Conservation (phyloP, 1,284 basidiomycete genomes). For the Pholiota adiposa region DNA sequence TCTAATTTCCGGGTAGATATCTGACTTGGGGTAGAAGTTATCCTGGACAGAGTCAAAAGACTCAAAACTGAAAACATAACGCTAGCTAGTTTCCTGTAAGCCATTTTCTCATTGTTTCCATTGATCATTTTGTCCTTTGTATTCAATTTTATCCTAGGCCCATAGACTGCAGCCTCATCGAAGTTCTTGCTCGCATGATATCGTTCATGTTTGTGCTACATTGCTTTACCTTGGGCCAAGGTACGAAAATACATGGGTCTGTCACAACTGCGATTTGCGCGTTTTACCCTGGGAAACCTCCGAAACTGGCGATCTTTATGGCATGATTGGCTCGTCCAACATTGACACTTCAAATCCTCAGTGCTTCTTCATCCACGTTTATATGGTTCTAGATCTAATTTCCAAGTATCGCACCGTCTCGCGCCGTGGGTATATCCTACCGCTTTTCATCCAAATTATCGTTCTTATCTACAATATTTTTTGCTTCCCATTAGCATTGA, state of each 20-base stretch:
- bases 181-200: neutral
- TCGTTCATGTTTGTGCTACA: neutral
- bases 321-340: neutral
- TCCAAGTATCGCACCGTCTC: neutral
- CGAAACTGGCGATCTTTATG: constrained; percentile 1
- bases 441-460: neutral
- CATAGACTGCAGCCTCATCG: neutral
- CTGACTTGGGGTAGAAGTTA: neutral
- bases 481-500: neutral
- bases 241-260: neutral
- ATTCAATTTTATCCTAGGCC: no score
- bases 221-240: neutral
- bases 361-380: neutral
- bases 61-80: no score
- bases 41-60: no score
- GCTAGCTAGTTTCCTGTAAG: neutral
- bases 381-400: neutral
- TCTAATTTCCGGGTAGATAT: neutral
- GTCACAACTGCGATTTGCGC: neutral
- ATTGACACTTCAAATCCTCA: neutral
- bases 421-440: neutral
- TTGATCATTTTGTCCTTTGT: no score
- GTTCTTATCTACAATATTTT: neutral
- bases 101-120: neutral
- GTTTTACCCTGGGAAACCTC: neutral